Evolutionary conservation across 306 rosid genomes (phyloP), one percentile per base, ranked within the genome.

Genomic region (Corylus heterophylla): DNA sequence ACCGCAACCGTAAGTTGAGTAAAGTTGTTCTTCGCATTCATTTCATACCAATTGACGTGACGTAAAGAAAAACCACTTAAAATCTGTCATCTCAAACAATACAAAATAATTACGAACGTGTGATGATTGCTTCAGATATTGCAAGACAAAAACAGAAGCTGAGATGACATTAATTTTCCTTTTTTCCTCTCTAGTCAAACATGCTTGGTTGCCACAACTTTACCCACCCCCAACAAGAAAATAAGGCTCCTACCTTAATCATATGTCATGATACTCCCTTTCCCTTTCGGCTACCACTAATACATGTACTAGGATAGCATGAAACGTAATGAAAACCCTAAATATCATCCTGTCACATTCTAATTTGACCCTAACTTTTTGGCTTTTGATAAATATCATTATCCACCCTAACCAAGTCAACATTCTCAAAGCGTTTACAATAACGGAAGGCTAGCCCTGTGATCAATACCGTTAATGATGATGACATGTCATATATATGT

Each of bases 251-350:
- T 73, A 81, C 80, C 86, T 52, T 73, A 78, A 87, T 87, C 80
- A 87, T 87, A 75, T 47, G 67, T 44, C 73, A 63, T 84, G 76
- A 84, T 79, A 48, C 51, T 54, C 69, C 45, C 20, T 22, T 10
- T 49, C 31, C 79, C 89, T 85, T 88, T 88, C 89, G 91, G 87
- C 85, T 74, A 70, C 86, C 90, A 87, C 88, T 84, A 82, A 56
- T 61, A 70, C 75, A 54, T 79, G 80, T 73, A 78, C 69, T 31
- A 71, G 61, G 68, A 63, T 51, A 68, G 54, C 35, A 31, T 31
- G 35, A 31, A 31, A 31, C 2, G 35, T 1, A 31, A 31, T 66
- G 77, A 74, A 49, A 54, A 64, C 35, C 74, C 78, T 74, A 67
- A 48, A 50, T 31, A 67, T 44, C 59, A 74, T 47, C 66, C 59